These are phyloP conservation scores for Tulasnella sp. DNA, from an alignment of 768 basidiomycete species.

Conservation along the genomic window DNA sequence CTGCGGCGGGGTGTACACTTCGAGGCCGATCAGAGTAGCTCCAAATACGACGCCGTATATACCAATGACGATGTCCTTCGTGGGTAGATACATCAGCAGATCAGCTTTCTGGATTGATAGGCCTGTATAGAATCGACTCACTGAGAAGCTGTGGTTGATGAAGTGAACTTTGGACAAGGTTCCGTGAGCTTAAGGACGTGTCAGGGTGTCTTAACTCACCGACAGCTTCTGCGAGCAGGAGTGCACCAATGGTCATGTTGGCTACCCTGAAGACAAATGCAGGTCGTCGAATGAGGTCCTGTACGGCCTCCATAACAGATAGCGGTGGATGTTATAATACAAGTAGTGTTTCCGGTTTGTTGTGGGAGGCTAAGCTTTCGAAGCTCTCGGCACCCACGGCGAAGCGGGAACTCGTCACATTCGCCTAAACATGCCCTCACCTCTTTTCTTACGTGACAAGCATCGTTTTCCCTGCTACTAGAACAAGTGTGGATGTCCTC, in stretches of 20 bases:
- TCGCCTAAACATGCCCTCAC: too few species aligned
- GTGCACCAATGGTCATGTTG: constrained; percentile 10
- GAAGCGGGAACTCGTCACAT: too few species aligned
- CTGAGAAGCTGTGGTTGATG: constrained; percentile 9
- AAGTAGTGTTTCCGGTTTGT: too few species aligned
- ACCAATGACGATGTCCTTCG: constrained; percentile 27
- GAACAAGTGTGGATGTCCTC: too few species aligned
- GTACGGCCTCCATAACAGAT: not conserved
- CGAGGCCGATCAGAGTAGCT: constrained; percentile 25
- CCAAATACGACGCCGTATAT: constrained; percentile 27
- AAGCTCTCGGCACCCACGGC: too few species aligned
- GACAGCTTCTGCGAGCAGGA: constrained; percentile 6
- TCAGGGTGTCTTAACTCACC: constrained; percentile 6
- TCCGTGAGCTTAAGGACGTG: not conserved
- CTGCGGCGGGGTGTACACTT: constrained; percentile 25
- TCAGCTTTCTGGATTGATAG: not conserved
- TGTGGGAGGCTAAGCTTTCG: too few species aligned
- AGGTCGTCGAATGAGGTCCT: constrained; percentile 5
- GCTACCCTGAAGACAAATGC: constrained; percentile 9
- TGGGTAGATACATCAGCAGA: not conserved
- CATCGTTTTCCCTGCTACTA: too few species aligned
- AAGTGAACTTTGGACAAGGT: constrained; percentile 3
- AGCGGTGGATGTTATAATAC: too few species aligned
- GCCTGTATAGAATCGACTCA: too few species aligned
- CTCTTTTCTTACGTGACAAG: too few species aligned